A percentile compares a stretch with the other conserved stretches of the same genome.
Evolutionary conservation across 2,329 filamentous ascomycete genomes (phyloP).

Genomic region (Pezicula neosporulosa): DNA sequence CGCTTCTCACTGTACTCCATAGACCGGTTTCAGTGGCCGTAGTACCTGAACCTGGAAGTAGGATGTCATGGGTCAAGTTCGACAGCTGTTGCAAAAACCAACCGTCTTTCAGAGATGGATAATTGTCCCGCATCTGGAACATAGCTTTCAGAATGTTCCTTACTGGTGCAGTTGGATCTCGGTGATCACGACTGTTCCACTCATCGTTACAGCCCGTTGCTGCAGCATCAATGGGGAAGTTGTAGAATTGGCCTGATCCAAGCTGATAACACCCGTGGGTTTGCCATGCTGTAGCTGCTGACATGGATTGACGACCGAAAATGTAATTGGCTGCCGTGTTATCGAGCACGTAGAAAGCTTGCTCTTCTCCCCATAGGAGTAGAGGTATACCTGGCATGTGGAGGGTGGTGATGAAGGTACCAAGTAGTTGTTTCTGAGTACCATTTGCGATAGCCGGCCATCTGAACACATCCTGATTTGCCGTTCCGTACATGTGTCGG

Average conservation of each 20-base stretch:
- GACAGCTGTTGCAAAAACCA: slow-evolving; percentile 52
- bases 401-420: slow-evolving; percentile 55
- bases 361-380: slow-evolving; percentile 64
- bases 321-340: slow-evolving; percentile 62
- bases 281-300: slow-evolving; percentile 58
- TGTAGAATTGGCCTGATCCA: slow-evolving; percentile 50
- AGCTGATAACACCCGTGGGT: slow-evolving; percentile 60
- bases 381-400: slow-evolving; percentile 58
- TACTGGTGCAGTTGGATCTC: slow-evolving; percentile 57
- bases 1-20: slow-evolving; percentile 54
- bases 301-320: slow-evolving; percentile 61
- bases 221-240: slow-evolving; percentile 53
- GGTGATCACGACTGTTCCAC: slow-evolving; percentile 53
- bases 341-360: slow-evolving; percentile 60
- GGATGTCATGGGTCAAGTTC: slow-evolving; percentile 47
- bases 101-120: slow-evolving; percentile 57
- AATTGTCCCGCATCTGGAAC: slow-evolving; percentile 55
- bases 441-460: slow-evolving; percentile 59
- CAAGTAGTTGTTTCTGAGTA: slow-evolving; percentile 52
- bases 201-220: slow-evolving; percentile 53
- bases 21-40: slow-evolving; percentile 53
- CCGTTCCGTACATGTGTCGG: slow-evolving; percentile 53
- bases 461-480: slow-evolving; percentile 60
- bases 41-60: slow-evolving; percentile 47
- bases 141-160: slow-evolving; percentile 58